phyloP scores from a whole-genome alignment of 495 filamentous ascomycete species.

The Aspergillus olivimuriae region DNA sequence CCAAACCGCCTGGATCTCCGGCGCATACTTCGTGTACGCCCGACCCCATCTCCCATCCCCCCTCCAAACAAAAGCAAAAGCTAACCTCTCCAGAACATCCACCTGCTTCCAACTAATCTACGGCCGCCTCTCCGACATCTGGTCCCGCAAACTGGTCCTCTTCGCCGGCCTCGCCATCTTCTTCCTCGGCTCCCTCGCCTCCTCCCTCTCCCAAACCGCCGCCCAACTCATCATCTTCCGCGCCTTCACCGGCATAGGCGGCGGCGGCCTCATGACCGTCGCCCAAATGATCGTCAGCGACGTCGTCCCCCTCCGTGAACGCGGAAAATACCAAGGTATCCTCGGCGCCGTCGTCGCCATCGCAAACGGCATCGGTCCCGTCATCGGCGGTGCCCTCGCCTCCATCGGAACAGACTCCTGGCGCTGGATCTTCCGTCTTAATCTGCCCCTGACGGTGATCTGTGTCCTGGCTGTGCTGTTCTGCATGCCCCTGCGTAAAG shows the following conservation, averaged over 20 bases:
- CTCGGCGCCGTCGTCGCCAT: conserved; percentile 48
- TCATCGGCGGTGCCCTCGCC: conserved; percentile 48
- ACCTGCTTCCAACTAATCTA: conserved; percentile 52
- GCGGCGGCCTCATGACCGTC: conserved; percentile 50
- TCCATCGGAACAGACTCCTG: conserved; percentile 35
- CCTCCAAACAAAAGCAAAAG: no score
- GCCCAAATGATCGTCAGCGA: conserved; percentile 51
- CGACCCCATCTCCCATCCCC: background rate
- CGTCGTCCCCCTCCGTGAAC: conserved; percentile 46
- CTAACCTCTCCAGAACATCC: conserved; percentile 36
- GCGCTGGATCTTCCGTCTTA: conserved; percentile 53
- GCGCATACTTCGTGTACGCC: conserved; percentile 46
- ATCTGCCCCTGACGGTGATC: conserved; percentile 39
- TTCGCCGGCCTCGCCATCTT: conserved; percentile 46
- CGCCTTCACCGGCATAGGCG: conserved; percentile 49
- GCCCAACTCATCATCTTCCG: conserved; percentile 50
- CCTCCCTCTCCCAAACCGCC: conserved; percentile 44
- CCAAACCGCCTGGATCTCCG: conserved; percentile 49
- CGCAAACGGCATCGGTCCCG: conserved; percentile 47
- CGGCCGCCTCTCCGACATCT: conserved; percentile 51
- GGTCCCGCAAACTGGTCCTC: conserved; percentile 49
- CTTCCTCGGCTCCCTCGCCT: conserved; percentile 47
- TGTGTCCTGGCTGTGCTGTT: conserved; percentile 45
- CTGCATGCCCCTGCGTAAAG: conserved; percentile 44
- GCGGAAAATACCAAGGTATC: conserved; percentile 56